phyloP scores from a whole-genome alignment of 148 eudicot genomes.

The Diospyros lotus region DNA sequence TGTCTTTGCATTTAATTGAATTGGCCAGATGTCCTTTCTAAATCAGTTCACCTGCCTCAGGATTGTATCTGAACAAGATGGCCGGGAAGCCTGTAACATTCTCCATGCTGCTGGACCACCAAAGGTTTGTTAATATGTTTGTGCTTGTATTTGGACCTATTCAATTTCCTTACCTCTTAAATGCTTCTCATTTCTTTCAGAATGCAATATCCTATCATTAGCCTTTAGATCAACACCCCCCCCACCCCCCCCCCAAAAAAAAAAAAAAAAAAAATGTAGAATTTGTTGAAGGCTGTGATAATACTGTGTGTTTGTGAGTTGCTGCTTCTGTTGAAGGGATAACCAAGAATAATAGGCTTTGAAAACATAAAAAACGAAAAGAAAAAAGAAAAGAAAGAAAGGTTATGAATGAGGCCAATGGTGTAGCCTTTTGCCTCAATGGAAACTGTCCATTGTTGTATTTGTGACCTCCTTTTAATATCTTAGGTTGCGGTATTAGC shows the following conservation, averaged over 20 bases:
- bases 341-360: background rate
- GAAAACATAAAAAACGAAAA: background rate
- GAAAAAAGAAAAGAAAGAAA: no score
- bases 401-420: no score
- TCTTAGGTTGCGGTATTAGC: background rate
- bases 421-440: no score
- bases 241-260: no score
- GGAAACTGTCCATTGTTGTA: background rate
- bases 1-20: conserved; percentile 2
- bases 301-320: background rate
- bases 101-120: conserved; percentile 96
- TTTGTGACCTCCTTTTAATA: no score
- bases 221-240: background rate
- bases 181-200: background rate
- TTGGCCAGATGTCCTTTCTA: background rate
- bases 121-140: conserved; percentile 44
- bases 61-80: conserved; percentile 78
- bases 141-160: background rate
- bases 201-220: background rate
- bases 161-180: background rate
- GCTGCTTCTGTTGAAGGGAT: background rate
- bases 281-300: no score
- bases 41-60: conserved; percentile 37
- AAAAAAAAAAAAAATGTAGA: no score
- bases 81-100: conserved; percentile 80